A percentile compares a stretch with the other conserved stretches of the same genome.
Conservation (phyloP, 2,329 filamentous ascomycete genomes). For the Ascomycota sp. region DNA sequence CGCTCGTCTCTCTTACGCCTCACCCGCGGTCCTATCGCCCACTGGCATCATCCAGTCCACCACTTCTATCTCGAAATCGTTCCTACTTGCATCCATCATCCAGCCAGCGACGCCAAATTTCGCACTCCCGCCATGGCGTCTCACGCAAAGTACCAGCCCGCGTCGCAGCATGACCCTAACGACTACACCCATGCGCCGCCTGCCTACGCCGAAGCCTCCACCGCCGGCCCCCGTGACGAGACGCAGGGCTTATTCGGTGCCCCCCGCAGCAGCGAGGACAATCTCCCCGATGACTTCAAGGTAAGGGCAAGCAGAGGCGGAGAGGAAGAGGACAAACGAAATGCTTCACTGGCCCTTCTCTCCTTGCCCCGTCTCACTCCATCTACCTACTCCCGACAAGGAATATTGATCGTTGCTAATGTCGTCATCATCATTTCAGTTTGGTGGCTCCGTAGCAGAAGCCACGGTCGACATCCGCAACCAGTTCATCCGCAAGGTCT, state of each 20-base stretch:
- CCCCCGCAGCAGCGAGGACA: slow-evolving; percentile 64
- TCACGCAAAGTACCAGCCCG: slow-evolving; percentile 61
- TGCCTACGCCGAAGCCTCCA: slow-evolving; percentile 41
- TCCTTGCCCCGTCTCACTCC: too few species aligned
- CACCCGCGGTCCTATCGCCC: too few species aligned
- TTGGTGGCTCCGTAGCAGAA: slow-evolving; percentile 80
- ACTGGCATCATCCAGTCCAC: too few species aligned
- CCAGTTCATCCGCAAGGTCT: slow-evolving; percentile 93
- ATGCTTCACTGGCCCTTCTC: too few species aligned
- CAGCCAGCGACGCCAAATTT: too few species aligned
- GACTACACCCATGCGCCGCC: slow-evolving; percentile 65
- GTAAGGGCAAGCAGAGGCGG: slow-evolving; percentile 15
- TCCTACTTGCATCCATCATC: too few species aligned
- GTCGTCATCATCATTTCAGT: slow-evolving; percentile 23
- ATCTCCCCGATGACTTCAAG: slow-evolving; percentile 94
- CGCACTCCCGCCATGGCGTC: slow-evolving; percentile 33
- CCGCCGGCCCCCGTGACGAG: slow-evolving; percentile 22
- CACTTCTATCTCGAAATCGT: too few species aligned
- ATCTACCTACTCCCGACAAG: too few species aligned
- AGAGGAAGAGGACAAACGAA: background rate
- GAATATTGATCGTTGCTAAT: background rate
- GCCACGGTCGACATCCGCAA: slow-evolving; percentile 88
- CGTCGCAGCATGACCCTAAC: slow-evolving; percentile 70
- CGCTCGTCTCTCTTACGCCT: too few species aligned
- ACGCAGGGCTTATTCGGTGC: slow-evolving; percentile 39